Base-by-base conservation (phyloP, 2,329 filamentous ascomycete species). In the Aspergillus transmontanensis region DNA sequence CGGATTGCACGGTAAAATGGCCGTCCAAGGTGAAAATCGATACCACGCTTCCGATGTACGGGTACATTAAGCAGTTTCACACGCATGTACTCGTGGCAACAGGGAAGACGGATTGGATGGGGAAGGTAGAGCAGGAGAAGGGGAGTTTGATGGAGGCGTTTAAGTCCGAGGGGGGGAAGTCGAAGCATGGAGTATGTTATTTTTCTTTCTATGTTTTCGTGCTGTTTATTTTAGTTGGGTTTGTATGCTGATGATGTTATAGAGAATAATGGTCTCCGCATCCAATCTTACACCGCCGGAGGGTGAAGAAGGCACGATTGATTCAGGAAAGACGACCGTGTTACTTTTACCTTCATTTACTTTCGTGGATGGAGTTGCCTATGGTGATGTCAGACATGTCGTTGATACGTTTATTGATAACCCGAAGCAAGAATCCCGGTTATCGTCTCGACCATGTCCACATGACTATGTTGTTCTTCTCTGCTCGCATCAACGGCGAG, bases 401-500 rank as follows among this genome's bases (percentile, higher is more conserved):
- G 85, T 96, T 46, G 79, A 82, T 45, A 80, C 84, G 62, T 89
- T 90, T 73, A 84, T 96, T 76, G 87, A 89, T 75, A 81, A 79
- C 53, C 87, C 86, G 1, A 87, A 91, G 26, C 85, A 86, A 0
- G 64, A 81, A 21, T 64, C 63, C 45, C 58, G 66, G 41, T 66
- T 78, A 39, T 70, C 78, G n/a, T 79, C 86, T 10, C 85, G 87
- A 6, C 85, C 89, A 2, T 94, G 89, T 69, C 90, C 91, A 6
- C 93, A 97, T 82, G 84, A 86, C 70, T 93, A 90, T 68, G 84
- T 97, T 34, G 90, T 97, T 71, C 86, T 97, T 54, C 87, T 97
- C 69, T 97, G 94, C 82, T 95, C 91, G 32, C 94, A 97, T 74
- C 88, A 86, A 72, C 95, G 92, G 36, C 90, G 94, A 68, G 94